These are phyloP conservation scores for Dillenia suffruticosa DNA, from an alignment of 164 flowering plant genomes.

Conservation along the genomic window DNA sequence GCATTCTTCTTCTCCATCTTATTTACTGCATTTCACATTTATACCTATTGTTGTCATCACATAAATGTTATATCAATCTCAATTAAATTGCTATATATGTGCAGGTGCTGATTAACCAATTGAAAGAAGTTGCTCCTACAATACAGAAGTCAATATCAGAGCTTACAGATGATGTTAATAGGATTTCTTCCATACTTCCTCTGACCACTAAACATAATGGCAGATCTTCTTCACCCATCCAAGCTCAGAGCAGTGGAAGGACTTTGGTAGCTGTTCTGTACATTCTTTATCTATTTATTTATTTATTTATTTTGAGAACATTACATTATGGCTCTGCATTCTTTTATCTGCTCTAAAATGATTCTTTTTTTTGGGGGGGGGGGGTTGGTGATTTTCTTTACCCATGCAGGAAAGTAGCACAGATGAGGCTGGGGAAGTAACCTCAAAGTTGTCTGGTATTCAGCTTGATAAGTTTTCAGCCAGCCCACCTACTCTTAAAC, in stretches of 20 bases:
- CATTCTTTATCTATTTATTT: too few relatives aligned
- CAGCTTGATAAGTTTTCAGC: conserved; percentile 72
- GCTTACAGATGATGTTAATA: conserved; percentile 76
- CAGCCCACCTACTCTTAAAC: conserved; percentile 71
- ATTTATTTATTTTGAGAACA: too few relatives aligned
- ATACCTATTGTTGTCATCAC: too few relatives aligned
- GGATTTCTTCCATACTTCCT: conserved; percentile 56
- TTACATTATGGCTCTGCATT: too few relatives aligned
- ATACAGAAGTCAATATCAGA: conserved; percentile 80
- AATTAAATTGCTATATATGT: conserved; percentile 4
- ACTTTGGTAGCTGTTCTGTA: conserved; percentile 34
- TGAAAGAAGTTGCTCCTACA: conserved; percentile 86
- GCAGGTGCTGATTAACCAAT: conserved; percentile 89
- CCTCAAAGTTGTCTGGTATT: conserved; percentile 63
- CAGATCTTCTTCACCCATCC: conserved; percentile 55
- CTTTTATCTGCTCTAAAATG: too few relatives aligned
- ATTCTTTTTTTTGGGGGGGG: too few relatives aligned
- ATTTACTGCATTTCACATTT: too few relatives aligned
- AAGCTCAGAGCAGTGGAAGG: conserved; percentile 78
- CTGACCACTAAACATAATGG: conserved; percentile 36
- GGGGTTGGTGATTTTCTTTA: background rate
- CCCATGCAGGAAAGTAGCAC: conserved; percentile 51
- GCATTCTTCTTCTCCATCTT: too few relatives aligned
- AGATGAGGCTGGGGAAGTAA: conserved; percentile 56
- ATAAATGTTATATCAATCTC: background rate